A percentile compares a stretch with the other conserved stretches of the same genome.
phyloP scores from a whole-genome alignment of 1,139 yeast species.

The Geotrichum reessii region DNA sequence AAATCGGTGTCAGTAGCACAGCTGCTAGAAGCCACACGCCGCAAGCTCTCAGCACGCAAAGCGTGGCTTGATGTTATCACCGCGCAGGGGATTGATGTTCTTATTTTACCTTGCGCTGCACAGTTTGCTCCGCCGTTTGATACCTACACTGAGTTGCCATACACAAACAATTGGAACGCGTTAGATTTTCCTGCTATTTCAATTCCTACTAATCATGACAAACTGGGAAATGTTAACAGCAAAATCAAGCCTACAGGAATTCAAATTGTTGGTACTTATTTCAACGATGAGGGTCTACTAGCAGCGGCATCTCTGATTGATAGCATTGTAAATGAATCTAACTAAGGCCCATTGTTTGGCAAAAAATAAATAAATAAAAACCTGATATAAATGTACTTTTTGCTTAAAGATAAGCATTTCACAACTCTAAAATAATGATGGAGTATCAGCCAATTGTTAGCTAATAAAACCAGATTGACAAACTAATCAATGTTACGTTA shows the following conservation, averaged over 20 bases:
- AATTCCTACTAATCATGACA: conserved; percentile 13
- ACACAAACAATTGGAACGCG: conserved; percentile 17
- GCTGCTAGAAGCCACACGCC: background rate
- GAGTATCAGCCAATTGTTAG: too few relatives aligned
- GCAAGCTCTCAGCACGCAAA: conserved; percentile 4
- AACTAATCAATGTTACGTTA: too few relatives aligned
- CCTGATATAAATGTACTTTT: too few relatives aligned
- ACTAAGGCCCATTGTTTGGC: background rate
- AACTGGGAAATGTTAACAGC: conserved; percentile 6
- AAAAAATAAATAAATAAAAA: too few relatives aligned
- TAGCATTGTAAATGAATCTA: conserved; percentile 1
- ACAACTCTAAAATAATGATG: too few relatives aligned
- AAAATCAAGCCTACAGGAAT: conserved; percentile 15
- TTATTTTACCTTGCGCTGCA: conserved; percentile 15
- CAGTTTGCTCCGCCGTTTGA: conserved; percentile 14
- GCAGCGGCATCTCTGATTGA: conserved; percentile 11
- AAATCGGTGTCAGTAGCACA: background rate
- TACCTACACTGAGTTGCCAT: conserved; percentile 9
- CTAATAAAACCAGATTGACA: too few relatives aligned
- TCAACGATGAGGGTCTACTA: conserved; percentile 13
- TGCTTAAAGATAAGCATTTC: too few relatives aligned
- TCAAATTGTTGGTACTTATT: conserved; percentile 16
- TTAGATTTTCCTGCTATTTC: conserved; percentile 16
- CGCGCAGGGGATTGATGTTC: conserved; percentile 11
- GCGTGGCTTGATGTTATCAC: conserved; percentile 12